Evolutionary conservation across 805 yeast genomes (phyloP).

Genomic region (Millerozyma acaciae): DNA sequence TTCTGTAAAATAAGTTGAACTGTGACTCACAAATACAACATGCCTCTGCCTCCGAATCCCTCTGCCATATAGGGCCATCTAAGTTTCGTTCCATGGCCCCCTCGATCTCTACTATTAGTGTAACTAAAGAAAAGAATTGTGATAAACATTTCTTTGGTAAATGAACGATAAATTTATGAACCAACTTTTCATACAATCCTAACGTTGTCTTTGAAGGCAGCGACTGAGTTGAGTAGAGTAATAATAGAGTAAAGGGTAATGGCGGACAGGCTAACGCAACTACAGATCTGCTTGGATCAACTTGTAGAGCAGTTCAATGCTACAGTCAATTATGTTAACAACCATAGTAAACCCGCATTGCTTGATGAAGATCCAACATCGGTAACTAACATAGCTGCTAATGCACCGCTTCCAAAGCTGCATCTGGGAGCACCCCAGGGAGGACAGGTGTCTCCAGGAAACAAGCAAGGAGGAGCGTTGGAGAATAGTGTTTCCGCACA

Average conservation of each 20-base stretch:
- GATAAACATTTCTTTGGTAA: too few relatives aligned
- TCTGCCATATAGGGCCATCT: constrained; percentile 60
- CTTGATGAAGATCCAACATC: constrained; percentile 66
- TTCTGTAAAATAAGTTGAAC: constrained; percentile 61
- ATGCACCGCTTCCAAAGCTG: constrained; percentile 49
- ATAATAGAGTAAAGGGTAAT: too few relatives aligned
- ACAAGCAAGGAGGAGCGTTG: constrained; percentile 13
- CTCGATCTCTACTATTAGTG: too few relatives aligned
- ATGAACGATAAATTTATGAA: too few relatives aligned
- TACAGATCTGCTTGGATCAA: constrained; percentile 84
- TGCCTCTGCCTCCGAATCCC: constrained; percentile 47
- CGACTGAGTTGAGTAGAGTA: too few relatives aligned
- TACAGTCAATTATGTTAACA: constrained; percentile 63
- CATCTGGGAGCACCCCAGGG: constrained; percentile 27
- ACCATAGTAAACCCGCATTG: constrained; percentile 33
- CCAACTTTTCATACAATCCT: too few relatives aligned
- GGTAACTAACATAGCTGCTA: constrained; percentile 60
- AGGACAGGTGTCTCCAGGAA: constrained; percentile 10
- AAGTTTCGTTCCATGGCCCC: background rate
- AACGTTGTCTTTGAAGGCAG: too few relatives aligned
- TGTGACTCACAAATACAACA: constrained; percentile 54
- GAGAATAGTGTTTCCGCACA: constrained; percentile 14
- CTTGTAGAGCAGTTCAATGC: constrained; percentile 77
- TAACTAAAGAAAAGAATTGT: too few relatives aligned
- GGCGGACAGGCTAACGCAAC: constrained; percentile 87